Evolutionary conservation across 495 filamentous ascomycete genomes (phyloP).

Genomic region (Penicillium argentinense): DNA sequence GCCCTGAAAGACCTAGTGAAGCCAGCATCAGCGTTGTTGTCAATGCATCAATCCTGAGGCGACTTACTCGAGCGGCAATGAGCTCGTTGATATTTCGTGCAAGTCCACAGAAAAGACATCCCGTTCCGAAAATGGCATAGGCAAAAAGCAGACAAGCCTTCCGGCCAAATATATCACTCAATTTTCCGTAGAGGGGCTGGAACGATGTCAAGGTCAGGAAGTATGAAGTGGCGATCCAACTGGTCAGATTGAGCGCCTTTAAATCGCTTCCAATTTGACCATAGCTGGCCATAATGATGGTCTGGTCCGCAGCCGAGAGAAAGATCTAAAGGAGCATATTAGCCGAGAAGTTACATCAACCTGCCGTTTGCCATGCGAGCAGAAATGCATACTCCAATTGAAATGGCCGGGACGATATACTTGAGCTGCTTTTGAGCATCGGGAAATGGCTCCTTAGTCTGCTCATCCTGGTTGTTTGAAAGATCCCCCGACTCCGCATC

Average conservation of each 20-base stretch:
- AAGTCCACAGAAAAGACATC: conserved; percentile 71
- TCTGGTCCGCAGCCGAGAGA: conserved; percentile 75
- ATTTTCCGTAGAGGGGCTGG: conserved; percentile 75
- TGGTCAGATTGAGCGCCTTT: conserved; percentile 73
- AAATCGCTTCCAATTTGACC: conserved; percentile 80
- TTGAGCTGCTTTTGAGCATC: conserved; percentile 36
- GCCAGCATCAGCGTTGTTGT: too few relatives aligned
- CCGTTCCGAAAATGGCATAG: conserved; percentile 72
- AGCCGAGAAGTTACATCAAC: conserved; percentile 3
- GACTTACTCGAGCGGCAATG: conserved; percentile 61
- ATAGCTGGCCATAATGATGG: conserved; percentile 77
- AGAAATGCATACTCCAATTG: conserved; percentile 46
- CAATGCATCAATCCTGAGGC: too few relatives aligned
- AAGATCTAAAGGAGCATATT: conserved; percentile 51
- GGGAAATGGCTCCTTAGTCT: conserved; percentile 27
- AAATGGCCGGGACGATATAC: conserved; percentile 52
- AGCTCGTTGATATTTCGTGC: conserved; percentile 68
- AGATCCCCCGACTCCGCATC: conserved; percentile 20
- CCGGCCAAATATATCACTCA: conserved; percentile 82
- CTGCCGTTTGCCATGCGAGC: not conserved
- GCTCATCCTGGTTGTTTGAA: conserved; percentile 11
- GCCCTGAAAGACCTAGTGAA: conserved; percentile 56
- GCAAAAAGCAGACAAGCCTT: conserved; percentile 71
- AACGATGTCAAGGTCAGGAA: conserved; percentile 79
- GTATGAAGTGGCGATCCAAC: conserved; percentile 79